Evolutionary conservation across 2,329 filamentous ascomycete genomes (phyloP).

Genomic region (Neofusicoccum umdonicola): DNA sequence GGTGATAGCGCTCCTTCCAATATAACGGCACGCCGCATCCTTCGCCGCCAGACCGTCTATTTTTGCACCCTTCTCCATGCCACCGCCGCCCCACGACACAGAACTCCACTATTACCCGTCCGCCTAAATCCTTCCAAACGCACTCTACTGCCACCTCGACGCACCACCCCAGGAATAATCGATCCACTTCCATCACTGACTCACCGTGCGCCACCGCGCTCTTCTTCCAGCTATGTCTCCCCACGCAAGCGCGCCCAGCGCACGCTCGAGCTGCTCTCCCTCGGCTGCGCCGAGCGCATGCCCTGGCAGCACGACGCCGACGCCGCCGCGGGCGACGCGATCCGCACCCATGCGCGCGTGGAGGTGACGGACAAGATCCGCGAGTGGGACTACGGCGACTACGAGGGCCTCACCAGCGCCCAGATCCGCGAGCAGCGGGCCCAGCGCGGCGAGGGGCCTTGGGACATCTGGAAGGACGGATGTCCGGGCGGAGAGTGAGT

Average conservation of each 20-base stretch:
- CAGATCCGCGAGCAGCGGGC: conserved; percentile 49
- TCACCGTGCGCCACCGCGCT: background rate
- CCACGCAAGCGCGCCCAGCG: conserved; percentile 79
- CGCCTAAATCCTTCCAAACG: no score
- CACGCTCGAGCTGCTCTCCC: conserved; percentile 83
- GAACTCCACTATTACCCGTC: no score
- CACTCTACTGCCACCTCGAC: no score
- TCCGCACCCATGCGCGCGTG: conserved; percentile 38
- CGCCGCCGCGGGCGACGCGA: conserved; percentile 18
- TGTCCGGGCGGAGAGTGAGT: conserved; percentile 75
- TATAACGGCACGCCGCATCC: background rate
- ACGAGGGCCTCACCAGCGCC: conserved; percentile 56
- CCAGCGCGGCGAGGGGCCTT: conserved; percentile 51
- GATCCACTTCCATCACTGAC: background rate
- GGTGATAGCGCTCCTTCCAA: background rate
- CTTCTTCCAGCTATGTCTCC: conserved; percentile 66
- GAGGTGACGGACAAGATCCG: conserved; percentile 52
- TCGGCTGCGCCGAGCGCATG: conserved; percentile 66
- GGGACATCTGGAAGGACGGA: conserved; percentile 86
- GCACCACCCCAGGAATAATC: no score
- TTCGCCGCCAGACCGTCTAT: background rate
- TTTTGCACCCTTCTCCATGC: no score
- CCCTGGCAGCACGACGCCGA: conserved; percentile 59
- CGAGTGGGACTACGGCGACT: conserved; percentile 64
- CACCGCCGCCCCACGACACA: no score